A percentile compares a stretch with the other conserved stretches of the same genome.
These are phyloP conservation scores for Xerocomellus intermedius DNA, from an alignment of 768 basidiomycete species.

Conservation along the genomic window DNA sequence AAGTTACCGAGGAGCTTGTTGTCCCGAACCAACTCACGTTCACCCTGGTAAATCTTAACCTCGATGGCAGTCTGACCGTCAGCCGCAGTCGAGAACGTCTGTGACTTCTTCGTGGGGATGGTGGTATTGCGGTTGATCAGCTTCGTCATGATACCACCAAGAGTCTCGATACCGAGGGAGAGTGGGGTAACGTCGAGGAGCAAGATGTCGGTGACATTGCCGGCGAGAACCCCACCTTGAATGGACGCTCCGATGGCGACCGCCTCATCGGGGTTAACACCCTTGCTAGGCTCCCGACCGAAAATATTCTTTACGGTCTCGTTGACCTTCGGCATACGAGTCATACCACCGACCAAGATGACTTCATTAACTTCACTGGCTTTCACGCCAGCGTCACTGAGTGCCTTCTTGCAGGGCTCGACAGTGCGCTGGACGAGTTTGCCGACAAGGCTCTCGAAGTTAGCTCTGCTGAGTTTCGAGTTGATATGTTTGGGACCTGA, in stretches of 20 bases:
- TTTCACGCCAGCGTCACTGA: conserved; percentile 92
- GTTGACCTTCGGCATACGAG: conserved; percentile 92
- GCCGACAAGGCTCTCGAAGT: conserved; percentile 85
- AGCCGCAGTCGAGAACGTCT: conserved; percentile 97
- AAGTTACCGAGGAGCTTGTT: conserved; percentile 99
- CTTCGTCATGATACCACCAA: conserved; percentile 99
- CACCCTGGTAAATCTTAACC: conserved; percentile 99
- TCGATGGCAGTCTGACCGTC: conserved; percentile 99
- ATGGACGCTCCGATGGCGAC: conserved; percentile 98
- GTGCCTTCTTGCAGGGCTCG: conserved; percentile 96
- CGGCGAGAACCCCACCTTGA: conserved; percentile 96
- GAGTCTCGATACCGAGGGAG: conserved; percentile 94
- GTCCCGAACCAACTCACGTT: conserved; percentile 97
- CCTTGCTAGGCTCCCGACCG: conserved; percentile 96
- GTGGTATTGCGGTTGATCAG: conserved; percentile 98
- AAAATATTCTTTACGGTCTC: conserved; percentile 89
- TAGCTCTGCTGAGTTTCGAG: conserved; percentile 79
- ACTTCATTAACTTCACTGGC: conserved; percentile 92
- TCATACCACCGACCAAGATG: conserved; percentile 98
- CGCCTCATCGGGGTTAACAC: conserved; percentile 99
- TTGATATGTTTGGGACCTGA: conserved; percentile 98
- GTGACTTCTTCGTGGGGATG: conserved; percentile 99
- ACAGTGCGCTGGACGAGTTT: conserved; percentile 85
- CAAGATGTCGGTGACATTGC: conserved; percentile 93
- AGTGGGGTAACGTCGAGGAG: conserved; percentile 95